Evolutionary conservation across 805 yeast species (phyloP).

Genomic region (Sugiyamaella boreocaroliniensis): DNA sequence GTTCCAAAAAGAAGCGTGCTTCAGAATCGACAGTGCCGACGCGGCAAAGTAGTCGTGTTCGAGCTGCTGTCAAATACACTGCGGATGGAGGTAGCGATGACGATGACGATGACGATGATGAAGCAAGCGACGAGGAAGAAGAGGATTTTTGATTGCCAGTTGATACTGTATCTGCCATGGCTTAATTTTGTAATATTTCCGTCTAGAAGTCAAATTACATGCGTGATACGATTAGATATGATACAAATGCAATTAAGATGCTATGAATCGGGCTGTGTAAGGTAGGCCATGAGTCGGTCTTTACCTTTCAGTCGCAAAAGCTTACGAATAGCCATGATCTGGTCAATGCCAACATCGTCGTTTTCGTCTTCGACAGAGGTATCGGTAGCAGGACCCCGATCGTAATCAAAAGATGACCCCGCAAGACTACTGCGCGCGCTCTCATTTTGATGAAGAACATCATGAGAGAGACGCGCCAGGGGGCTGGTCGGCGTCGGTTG

Average conservation of each 20-base stretch:
- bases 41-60: conserved; percentile 19
- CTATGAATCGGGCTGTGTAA: conserved; percentile 24
- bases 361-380: conserved; percentile 20
- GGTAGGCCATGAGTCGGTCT: conserved; percentile 54
- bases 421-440: neutral
- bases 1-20: conserved; percentile 23
- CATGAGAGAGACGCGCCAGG: neutral
- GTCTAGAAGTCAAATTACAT: neutral
- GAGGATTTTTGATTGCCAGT: conserved; percentile 1
- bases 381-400: conserved; percentile 3
- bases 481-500: conserved; percentile 23
- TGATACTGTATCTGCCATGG: neutral
- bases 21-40: conserved; percentile 9
- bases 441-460: neutral
- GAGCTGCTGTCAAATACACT: conserved; percentile 11
- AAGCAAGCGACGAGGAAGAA: conserved; percentile 17
- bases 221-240: neutral
- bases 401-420: conserved; percentile 6
- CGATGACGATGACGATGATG: conserved; percentile 20
- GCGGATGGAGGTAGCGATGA: conserved; percentile 14
- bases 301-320: conserved; percentile 65
- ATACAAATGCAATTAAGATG: conserved; percentile 1
- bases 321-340: conserved; percentile 49
- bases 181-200: neutral
- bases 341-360: conserved; percentile 40